Evolutionary conservation across 768 basidiomycete species (phyloP).

Genomic region (Mycena capillaripes): DNA sequence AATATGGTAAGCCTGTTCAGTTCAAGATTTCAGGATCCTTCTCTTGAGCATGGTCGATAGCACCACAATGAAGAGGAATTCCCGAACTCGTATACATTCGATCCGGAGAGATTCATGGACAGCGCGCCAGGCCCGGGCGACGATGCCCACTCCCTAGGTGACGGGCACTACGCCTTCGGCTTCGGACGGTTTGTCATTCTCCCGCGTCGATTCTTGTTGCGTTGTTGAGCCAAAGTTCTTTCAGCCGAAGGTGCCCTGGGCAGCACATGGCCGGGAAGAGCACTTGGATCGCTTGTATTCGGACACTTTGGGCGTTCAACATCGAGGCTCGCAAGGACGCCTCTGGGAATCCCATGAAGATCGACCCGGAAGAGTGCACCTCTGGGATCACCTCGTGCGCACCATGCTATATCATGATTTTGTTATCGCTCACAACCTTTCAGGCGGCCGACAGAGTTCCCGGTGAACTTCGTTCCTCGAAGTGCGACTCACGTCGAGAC

Average conservation of each 20-base stretch:
- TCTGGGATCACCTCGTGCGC: neutral
- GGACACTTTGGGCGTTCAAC: too few relatives aligned
- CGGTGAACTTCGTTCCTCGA: neutral
- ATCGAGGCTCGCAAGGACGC: too few relatives aligned
- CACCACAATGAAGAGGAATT: conserved; percentile 14
- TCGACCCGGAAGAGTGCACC: neutral
- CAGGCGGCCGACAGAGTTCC: neutral
- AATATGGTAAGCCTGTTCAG: neutral
- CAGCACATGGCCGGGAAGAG: conserved; percentile 8
- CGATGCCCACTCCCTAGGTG: neutral
- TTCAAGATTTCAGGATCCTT: neutral
- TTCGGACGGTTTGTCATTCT: conserved; percentile 10
- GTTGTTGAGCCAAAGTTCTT: neutral
- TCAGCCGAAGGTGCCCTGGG: conserved; percentile 3
- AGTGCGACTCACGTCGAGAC: conserved; percentile 13
- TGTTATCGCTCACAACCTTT: neutral
- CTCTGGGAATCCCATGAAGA: too few relatives aligned
- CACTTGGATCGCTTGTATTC: neutral
- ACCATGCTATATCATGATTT: neutral
- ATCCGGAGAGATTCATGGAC: conserved; percentile 4
- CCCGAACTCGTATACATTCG: conserved; percentile 1
- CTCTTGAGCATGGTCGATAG: neutral
- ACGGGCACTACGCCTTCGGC: conserved; percentile 9
- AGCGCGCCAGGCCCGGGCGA: neutral
- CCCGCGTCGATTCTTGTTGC: neutral